Evolutionary conservation across 2,329 filamentous ascomycete species (phyloP).

Genomic region (Periconia digitata): DNA sequence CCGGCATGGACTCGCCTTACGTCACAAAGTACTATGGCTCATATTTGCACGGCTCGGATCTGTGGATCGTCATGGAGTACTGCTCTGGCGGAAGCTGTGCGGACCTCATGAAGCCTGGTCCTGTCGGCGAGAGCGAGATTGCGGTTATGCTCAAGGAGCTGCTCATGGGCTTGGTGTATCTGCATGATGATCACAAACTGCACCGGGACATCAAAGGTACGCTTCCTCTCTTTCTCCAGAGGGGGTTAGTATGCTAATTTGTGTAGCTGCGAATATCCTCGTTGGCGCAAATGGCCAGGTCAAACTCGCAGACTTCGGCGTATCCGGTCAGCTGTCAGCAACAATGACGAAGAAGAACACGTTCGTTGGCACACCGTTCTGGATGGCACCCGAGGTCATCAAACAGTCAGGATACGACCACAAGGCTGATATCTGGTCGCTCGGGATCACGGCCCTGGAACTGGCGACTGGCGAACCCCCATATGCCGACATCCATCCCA

Average conservation of each 20-base stretch:
- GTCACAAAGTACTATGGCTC: constrained; percentile 98
- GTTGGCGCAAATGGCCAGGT: constrained; percentile 90
- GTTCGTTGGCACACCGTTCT: constrained; percentile 96
- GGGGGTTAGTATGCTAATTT: constrained; percentile 8
- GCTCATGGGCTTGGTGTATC: constrained; percentile 84
- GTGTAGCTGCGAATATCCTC: constrained; percentile 86
- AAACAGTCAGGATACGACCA: constrained; percentile 98
- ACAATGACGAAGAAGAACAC: constrained; percentile 99
- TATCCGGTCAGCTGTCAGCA: constrained; percentile 91
- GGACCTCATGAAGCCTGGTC: constrained; percentile 90
- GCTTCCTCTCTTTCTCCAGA: constrained; percentile 12
- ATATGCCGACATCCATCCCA: constrained; percentile 94
- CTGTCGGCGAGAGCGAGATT: constrained; percentile 93
- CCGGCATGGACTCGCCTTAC: constrained; percentile 91
- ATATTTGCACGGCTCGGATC: constrained; percentile 89
- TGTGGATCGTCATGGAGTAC: constrained; percentile 99
- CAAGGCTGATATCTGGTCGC: constrained; percentile 96
- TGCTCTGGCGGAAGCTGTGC: constrained; percentile 96
- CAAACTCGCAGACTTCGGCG: constrained; percentile 95
- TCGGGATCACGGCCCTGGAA: constrained; percentile 92
- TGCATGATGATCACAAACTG: constrained; percentile 93
- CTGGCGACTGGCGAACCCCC: constrained; percentile 90
- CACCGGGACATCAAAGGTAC: constrained; percentile 94
- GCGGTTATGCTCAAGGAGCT: constrained; percentile 92
- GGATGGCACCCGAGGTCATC: constrained; percentile 99